Evolutionary conservation across 441 rosid genomes (phyloP), one percentile per base, ranked within the genome.

Genomic region (Corymbia citriodora): DNA sequence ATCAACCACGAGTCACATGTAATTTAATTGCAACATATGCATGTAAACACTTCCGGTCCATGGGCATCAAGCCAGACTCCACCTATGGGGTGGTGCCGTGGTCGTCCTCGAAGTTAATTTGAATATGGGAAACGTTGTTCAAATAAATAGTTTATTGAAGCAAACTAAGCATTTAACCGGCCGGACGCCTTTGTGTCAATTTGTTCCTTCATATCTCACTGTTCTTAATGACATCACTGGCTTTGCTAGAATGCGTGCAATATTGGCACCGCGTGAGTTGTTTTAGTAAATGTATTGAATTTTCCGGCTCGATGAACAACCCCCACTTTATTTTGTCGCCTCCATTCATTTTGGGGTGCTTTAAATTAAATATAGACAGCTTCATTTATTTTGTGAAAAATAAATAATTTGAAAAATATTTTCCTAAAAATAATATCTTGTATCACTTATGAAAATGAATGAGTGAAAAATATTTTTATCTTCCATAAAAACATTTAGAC

Each of bases 391-490:
- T 10, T 7, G 0, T 25, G 25, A 59, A 25, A 57, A 25, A 2
- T 59, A 3, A 10, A 59, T 25, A 7, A 0, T 65, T 15, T 8
- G 31, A 4, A 65, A 65, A 65, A 15, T 65, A n/a, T 8, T 0
- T n/a, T 65, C 2, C 0, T 3, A n/a, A 15, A 65, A n/a, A 15
- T 7, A 8, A 2, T 16, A 1, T n/a, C 2, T n/a, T 65, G 6
- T 65, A 15, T 65, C 0, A 0, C 2, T n/a, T n/a, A 15, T 0
- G 0, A n/a, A 65, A 15, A 3, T 14, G 0, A 63, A n/a, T 2
- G 9, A 14, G 2, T 3, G 4, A 29, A 7, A n/a, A 7, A n/a
- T n/a, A 8, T n/a, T 65, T 65, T 16, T 0, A 65, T 65, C 5
- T 0, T 16, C 5, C 4, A n/a, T 3, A n/a, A 65, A 55, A 61